These are phyloP conservation scores for Boeremia lycopersici DNA, from an alignment of 2,329 filamentous ascomycete species.

Conservation along the genomic window DNA sequence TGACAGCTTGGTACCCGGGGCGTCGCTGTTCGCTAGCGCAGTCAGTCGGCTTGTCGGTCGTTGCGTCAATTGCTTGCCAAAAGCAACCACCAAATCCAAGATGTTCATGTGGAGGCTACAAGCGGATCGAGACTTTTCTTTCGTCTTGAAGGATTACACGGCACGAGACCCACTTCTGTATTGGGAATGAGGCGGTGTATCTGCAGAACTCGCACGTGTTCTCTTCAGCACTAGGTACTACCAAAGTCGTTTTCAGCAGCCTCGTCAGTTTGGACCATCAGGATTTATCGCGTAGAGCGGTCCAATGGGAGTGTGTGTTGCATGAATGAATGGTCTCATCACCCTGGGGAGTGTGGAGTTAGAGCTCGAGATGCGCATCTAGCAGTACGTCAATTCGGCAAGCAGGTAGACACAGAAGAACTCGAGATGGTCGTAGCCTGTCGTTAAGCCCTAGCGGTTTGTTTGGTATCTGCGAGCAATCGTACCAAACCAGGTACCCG, in stretches of 20 bases:
- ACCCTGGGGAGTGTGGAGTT: too few relatives aligned
- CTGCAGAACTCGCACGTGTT: constrained; percentile 4
- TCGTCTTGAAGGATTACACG: constrained; percentile 10
- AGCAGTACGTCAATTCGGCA: background rate
- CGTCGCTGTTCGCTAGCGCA: constrained; percentile 22
- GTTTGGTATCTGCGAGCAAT: constrained; percentile 5
- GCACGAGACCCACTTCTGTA: constrained; percentile 17
- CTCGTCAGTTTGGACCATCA: background rate
- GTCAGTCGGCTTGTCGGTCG: constrained; percentile 23
- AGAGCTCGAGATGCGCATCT: background rate
- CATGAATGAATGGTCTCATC: background rate
- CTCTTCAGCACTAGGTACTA: background rate
- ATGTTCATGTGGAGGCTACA: constrained; percentile 1
- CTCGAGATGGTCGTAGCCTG: constrained; percentile 5
- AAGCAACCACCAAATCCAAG: constrained; percentile 2
- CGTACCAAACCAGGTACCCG: background rate
- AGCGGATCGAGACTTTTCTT: constrained; percentile 6
- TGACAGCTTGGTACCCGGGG: constrained; percentile 24
- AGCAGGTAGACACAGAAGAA: background rate
- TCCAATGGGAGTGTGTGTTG: background rate
- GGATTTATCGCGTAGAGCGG: background rate
- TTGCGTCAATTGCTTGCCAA: constrained; percentile 1
- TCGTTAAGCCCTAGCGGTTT: background rate
- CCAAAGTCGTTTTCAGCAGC: background rate
- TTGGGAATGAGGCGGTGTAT: constrained; percentile 10